Evolutionary conservation across 2,329 filamentous ascomycete genomes (phyloP).

Genomic region (Diaporthe sp.): DNA sequence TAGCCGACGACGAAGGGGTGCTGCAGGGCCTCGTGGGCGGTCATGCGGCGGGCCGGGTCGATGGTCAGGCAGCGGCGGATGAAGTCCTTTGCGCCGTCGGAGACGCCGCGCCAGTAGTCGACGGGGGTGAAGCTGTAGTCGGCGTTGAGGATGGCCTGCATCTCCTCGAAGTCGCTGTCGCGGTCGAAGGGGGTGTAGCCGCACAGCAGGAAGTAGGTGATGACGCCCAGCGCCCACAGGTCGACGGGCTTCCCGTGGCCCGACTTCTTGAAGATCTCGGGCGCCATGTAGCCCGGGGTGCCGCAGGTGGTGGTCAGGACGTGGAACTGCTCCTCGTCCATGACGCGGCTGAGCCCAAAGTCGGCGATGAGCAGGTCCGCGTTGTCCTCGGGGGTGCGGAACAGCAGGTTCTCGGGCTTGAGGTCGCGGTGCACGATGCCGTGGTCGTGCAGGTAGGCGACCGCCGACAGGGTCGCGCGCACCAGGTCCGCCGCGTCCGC

Average conservation of each 20-base stretch:
- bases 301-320: conserved; percentile 97
- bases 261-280: conserved; percentile 99
- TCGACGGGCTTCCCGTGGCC: conserved; percentile 98
- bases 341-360: conserved; percentile 95
- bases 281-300: conserved; percentile 98
- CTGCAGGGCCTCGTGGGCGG: conserved; percentile 82
- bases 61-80: conserved; percentile 93
- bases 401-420: conserved; percentile 97
- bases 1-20: conserved; percentile 75
- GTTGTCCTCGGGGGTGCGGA: conserved; percentile 97
- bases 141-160: conserved; percentile 97
- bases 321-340: conserved; percentile 99
- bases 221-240: conserved; percentile 98
- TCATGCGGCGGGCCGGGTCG: conserved; percentile 89
- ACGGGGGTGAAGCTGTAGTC: conserved; percentile 96
- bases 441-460: conserved; percentile 98
- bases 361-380: conserved; percentile 97
- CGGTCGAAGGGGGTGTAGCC: conserved; percentile 99
- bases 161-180: conserved; percentile 97
- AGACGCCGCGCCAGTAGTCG: conserved; percentile 98
- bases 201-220: conserved; percentile 98
- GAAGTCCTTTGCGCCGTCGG: conserved; percentile 87
- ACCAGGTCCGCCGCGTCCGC: conserved; percentile 96
- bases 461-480: conserved; percentile 93
- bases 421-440: conserved; percentile 98